These are phyloP conservation scores for Lactarius pseudohatsudake DNA, from an alignment of 768 basidiomycete species.

Conservation along the genomic window DNA sequence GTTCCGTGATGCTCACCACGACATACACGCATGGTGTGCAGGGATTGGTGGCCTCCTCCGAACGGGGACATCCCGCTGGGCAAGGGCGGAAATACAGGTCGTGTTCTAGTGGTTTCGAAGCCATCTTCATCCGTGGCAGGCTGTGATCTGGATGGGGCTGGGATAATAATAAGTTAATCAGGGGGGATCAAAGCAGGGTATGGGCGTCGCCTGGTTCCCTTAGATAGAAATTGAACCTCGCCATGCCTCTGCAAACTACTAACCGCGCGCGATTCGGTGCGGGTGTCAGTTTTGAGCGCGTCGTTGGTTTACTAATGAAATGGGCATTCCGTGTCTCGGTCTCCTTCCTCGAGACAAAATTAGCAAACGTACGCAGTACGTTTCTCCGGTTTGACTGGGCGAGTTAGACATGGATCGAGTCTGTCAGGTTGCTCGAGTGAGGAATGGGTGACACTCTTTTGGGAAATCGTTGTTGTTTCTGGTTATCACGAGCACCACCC, in stretches of 20 bases:
- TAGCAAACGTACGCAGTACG: not conserved
- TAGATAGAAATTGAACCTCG: not conserved
- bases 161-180: not conserved
- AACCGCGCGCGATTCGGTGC: not conserved
- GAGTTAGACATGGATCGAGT: not conserved
- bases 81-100: not conserved
- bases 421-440: not conserved
- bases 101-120: slow-evolving; percentile 22
- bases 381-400: not conserved
- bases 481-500: not conserved
- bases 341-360: not conserved
- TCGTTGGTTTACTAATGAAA: not conserved
- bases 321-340: not conserved
- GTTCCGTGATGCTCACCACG: not conserved
- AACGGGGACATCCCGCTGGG: not conserved
- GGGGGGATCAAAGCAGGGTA: not conserved
- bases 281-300: not conserved
- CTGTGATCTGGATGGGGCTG: not conserved
- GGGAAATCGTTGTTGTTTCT: not conserved
- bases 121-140: not conserved
- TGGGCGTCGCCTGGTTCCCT: slow-evolving; percentile 8
- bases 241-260: not conserved
- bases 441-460: not conserved
- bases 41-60: not conserved
- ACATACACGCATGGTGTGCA: not conserved